Evolutionary conservation across 2,329 filamentous ascomycete species (phyloP), one percentile per base, ranked within the genome.

Genomic region (Microdochium paspali): DNA sequence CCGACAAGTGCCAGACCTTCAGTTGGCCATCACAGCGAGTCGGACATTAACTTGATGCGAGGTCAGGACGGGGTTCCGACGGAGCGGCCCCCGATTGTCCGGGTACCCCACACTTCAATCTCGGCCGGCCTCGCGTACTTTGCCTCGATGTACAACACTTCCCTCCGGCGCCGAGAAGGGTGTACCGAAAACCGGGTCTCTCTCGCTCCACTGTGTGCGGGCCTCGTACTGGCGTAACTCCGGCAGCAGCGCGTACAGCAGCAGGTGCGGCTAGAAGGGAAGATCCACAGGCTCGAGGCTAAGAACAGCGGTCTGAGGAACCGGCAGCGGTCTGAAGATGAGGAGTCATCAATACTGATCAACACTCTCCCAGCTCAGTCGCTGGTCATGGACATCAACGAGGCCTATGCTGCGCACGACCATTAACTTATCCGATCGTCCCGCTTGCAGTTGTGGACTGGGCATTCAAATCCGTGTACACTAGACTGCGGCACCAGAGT

Each of bases 351-450:
- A n/a, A 35, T 35, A 35, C 31, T 35, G 31, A 12, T 35, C 15
- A 7, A 35, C 31, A 9, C 31, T n/a, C 48, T 70, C 0, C 69
- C 68, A 0, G 56, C 66, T 0, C 58, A 65, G 31, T 53, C 49
- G 10, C 58, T 70, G 12, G 66, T 66, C 2, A 54, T 58, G 7
- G 60, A 64, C 9, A 57, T 71, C 0, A 49, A 71, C n/a, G 57
- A 61, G 23, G 68, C 66, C 3, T 72, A 71, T 47, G 60, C 67
- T 23, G 63, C 61, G 24, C 68, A 72, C 40, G 67, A 71, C 30
- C 64, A 70, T 13, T 72, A 2, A 66, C 61, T 46, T 72, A 69
- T 44, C 69, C 69, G 1, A 70, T 70, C 44, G 54, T 72, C 10
- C 60, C 60, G 0, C 62, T 62, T 0, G 56, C 53, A 2, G 55